Conservation (phyloP, 371 early-diverging fungal genomes). For the Coemansia linderi region DNA sequence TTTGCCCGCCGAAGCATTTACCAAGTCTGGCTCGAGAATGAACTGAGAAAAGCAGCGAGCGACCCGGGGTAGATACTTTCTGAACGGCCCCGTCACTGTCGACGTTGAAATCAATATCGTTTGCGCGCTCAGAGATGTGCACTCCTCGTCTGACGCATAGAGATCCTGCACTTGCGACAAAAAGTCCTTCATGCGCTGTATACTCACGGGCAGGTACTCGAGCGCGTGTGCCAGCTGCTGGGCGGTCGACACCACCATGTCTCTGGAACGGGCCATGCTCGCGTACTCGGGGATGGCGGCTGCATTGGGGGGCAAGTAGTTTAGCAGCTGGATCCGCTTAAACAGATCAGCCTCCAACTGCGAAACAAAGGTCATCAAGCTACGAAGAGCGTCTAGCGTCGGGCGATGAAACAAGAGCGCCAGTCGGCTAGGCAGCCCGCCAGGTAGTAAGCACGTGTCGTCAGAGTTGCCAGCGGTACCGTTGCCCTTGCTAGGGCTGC, state of each 20-base stretch:
- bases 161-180: slow-evolving; percentile 39
- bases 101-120: slow-evolving; percentile 38
- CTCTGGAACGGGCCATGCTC: slow-evolving; percentile 20
- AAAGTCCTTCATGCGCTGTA: slow-evolving; percentile 44
- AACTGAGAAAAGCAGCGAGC: slow-evolving; percentile 45
- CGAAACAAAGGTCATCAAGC: slow-evolving; percentile 37
- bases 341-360: slow-evolving; percentile 30
- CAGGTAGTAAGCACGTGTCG: slow-evolving; percentile 24
- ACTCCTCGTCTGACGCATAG: slow-evolving; percentile 39
- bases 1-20: slow-evolving; percentile 6
- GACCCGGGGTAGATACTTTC: slow-evolving; percentile 40
- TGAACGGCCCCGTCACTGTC: slow-evolving; percentile 37
- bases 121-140: slow-evolving; percentile 36
- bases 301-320: slow-evolving; percentile 35
- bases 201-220: slow-evolving; percentile 45
- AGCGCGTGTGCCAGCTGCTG: slow-evolving; percentile 51
- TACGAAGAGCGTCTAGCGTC: slow-evolving; percentile 45
- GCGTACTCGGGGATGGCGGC: slow-evolving; percentile 38
- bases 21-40: slow-evolving; percentile 35
- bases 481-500: background rate
- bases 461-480: background rate
- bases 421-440: slow-evolving; percentile 41
- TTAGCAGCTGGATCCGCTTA: slow-evolving; percentile 30
- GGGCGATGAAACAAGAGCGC: slow-evolving; percentile 48
- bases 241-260: slow-evolving; percentile 44